Conservation (phyloP, 495 filamentous ascomycete genomes). For the Rostrohypoxylon terebratum region DNA sequence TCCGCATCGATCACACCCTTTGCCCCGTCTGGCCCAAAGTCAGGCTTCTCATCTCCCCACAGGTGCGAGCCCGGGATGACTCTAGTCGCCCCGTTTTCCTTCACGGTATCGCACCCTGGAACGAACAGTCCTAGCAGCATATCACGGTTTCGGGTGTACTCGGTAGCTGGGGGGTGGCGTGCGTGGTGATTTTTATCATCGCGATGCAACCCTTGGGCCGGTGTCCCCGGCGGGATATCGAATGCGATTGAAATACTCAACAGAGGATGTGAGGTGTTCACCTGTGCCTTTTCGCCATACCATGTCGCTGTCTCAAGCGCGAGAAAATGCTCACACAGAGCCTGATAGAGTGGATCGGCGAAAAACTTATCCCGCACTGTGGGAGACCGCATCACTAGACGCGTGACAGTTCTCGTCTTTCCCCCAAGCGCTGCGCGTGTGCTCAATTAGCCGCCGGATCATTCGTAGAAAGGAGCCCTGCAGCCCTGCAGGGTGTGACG, state of each 20-base stretch:
- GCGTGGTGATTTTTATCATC: conserved; percentile 52
- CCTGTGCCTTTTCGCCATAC: conserved; percentile 44
- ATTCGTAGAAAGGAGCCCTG: not conserved
- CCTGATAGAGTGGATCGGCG: conserved; percentile 35
- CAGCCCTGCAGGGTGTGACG: not conserved
- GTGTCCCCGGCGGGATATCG: conserved; percentile 39
- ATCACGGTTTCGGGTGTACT: conserved; percentile 34
- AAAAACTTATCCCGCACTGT: conserved; percentile 44
- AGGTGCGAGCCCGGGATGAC: conserved; percentile 48
- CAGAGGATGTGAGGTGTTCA: conserved; percentile 42
- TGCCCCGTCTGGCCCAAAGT: conserved; percentile 28
- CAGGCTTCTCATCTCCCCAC: conserved; percentile 40
- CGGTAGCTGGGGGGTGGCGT: conserved; percentile 34
- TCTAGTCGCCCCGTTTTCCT: conserved; percentile 52
- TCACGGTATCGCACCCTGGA: conserved; percentile 49
- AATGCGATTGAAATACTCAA: conserved; percentile 47
- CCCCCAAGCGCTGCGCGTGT: conserved; percentile 7
- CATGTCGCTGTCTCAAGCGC: conserved; percentile 36
- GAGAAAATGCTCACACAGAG: conserved; percentile 32
- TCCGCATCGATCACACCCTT: conserved; percentile 34
- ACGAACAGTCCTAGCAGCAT: conserved; percentile 51
- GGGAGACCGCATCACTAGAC: conserved; percentile 28
- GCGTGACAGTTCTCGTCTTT: conserved; percentile 27
- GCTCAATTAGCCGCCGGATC: not conserved
- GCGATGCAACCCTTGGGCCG: conserved; percentile 47